A percentile compares a stretch with the other conserved stretches of the same genome.
Evolutionary conservation across 108 stramenopile genomes (phyloP).

Genomic region (Cyclotella baltica): DNA sequence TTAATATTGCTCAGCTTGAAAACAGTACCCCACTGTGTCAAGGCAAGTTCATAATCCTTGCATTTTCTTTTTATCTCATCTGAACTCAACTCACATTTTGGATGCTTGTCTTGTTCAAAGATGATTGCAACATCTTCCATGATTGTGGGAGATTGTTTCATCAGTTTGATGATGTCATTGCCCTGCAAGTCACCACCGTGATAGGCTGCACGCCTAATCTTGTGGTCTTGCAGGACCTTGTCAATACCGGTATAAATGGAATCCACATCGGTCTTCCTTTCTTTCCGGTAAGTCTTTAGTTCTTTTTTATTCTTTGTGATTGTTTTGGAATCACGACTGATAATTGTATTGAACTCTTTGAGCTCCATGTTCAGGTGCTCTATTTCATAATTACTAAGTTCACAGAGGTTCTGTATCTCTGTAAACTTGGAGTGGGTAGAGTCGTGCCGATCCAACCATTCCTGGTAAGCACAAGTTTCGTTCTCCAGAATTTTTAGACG

Average conservation of each 20-base stretch:
- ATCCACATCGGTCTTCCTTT: neutral
- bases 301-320: neutral
- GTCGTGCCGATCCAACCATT: neutral
- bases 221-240: constrained; percentile 1
- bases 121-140: neutral
- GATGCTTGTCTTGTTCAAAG: neutral
- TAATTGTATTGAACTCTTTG: neutral
- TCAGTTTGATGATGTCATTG: neutral
- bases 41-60: neutral
- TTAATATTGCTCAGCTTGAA: neutral
- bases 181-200: constrained; percentile 24
- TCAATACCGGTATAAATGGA: neutral
- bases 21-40: neutral
- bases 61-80: neutral
- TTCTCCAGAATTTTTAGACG: neutral
- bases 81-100: neutral
- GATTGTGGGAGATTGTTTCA: neutral
- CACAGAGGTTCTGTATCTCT: neutral
- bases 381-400: neutral
- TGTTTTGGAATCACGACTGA: neutral
- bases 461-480: neutral
- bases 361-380: neutral
- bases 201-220: constrained; percentile 16
- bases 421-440: neutral
- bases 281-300: neutral